A percentile compares a stretch with the other conserved stretches of the same genome.
These are phyloP conservation scores for Grosmannia serpens DNA, from an alignment of 2,329 filamentous ascomycete genomes.

Conservation along the genomic window DNA sequence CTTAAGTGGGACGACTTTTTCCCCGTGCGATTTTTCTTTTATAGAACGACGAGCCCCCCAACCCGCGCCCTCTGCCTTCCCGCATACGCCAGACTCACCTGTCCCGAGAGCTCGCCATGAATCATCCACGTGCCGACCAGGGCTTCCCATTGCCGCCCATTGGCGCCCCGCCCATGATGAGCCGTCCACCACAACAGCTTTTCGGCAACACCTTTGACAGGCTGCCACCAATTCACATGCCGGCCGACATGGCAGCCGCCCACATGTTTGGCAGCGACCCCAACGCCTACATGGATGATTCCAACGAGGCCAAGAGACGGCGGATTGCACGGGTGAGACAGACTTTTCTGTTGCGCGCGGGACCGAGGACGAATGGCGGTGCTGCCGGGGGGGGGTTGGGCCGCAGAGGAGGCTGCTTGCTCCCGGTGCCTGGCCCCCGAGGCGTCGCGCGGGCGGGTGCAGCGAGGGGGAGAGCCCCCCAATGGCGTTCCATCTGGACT, in stretches of 20 bases:
- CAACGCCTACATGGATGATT: conserved; percentile 46
- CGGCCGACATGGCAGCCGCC: conserved; percentile 40
- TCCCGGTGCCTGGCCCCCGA: too few relatives aligned
- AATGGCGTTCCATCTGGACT: neutral
- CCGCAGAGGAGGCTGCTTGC: too few relatives aligned
- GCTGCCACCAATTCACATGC: conserved; percentile 44
- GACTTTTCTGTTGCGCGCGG: neutral
- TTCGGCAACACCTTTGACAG: conserved; percentile 55
- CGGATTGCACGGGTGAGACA: conserved; percentile 70
- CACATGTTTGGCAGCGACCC: conserved; percentile 47
- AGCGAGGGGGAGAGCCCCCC: neutral
- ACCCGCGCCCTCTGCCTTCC: neutral
- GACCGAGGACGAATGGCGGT: too few relatives aligned
- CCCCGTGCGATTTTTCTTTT: neutral
- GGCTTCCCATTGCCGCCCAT: conserved; percentile 48
- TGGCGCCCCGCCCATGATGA: conserved; percentile 45
- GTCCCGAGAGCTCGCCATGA: conserved; percentile 24
- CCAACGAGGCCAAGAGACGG: conserved; percentile 75
- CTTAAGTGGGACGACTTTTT: neutral
- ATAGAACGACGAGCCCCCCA: neutral
- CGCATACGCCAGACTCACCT: neutral
- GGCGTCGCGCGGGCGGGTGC: too few relatives aligned
- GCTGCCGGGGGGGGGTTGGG: too few relatives aligned
- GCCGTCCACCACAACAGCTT: conserved; percentile 57
- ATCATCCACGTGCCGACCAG: conserved; percentile 37